These are phyloP conservation scores for Fusarium sp. DNA, from an alignment of 2,329 filamentous ascomycete genomes.

Conservation along the genomic window DNA sequence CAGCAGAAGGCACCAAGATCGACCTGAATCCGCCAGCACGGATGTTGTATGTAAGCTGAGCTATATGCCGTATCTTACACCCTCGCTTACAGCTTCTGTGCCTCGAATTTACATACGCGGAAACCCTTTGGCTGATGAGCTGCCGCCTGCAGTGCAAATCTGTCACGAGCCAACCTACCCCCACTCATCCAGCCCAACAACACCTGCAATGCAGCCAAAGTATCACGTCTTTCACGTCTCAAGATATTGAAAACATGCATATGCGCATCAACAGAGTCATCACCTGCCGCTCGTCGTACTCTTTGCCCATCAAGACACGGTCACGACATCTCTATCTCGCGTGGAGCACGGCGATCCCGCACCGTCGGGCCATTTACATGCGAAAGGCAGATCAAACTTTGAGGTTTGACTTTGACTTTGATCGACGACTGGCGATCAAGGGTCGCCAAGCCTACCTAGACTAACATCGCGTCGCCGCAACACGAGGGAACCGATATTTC, in stretches of 20 bases:
- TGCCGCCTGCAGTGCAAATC: neutral
- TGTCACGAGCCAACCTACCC: slow-evolving; percentile 5
- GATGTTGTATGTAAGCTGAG: slow-evolving; percentile 4
- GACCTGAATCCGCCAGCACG: slow-evolving; percentile 16
- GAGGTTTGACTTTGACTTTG: slow-evolving; percentile 21
- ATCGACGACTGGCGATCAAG: slow-evolving; percentile 32
- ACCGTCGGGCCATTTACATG: slow-evolving; percentile 10
- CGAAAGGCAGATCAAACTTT: slow-evolving; percentile 10
- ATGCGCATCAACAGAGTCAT: neutral
- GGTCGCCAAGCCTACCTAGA: neutral
- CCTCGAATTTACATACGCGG: slow-evolving; percentile 2
- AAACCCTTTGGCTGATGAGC: neutral
- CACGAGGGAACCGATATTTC: neutral
- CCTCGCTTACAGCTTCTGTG: slow-evolving; percentile 3
- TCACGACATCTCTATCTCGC: slow-evolving; percentile 14
- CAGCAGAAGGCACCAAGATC: neutral
- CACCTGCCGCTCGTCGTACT: neutral
- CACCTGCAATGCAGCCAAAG: slow-evolving; percentile 13
- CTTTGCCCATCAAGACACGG: slow-evolving; percentile 1
- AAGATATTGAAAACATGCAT: slow-evolving; percentile 2
- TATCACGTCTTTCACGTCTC: slow-evolving; percentile 13
- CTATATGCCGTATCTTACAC: slow-evolving; percentile 8
- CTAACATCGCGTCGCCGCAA: slow-evolving; percentile 7
- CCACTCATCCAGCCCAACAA: neutral
- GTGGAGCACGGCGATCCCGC: slow-evolving; percentile 22